A percentile compares a stretch with the other conserved stretches of the same genome.
Conservation (phyloP, 148 eudicot species). For the Camellia lanceoleosa region DNA sequence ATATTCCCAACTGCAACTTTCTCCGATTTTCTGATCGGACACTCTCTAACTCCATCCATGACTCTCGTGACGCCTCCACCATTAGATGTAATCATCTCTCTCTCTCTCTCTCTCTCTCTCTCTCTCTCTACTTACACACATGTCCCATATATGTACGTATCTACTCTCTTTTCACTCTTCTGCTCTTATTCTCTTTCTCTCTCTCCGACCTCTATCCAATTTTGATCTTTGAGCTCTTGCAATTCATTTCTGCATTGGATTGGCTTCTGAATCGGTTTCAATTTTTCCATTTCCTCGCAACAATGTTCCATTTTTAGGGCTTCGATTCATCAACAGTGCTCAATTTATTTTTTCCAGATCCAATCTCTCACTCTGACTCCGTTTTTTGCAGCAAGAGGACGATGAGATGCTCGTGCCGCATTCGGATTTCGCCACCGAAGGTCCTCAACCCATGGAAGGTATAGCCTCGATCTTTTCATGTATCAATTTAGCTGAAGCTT, state of each 20-base stretch:
- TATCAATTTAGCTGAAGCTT: background rate
- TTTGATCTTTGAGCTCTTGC: background rate
- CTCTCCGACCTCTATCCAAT: background rate
- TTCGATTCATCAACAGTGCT: conserved; percentile 8
- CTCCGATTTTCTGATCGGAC: conserved; percentile 9
- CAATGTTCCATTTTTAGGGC: conserved; percentile 12
- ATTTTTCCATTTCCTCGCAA: background rate
- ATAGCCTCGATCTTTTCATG: background rate
- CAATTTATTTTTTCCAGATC: conserved; percentile 15
- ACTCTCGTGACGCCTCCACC: conserved; percentile 31
- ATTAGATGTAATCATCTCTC: conserved; percentile 20
- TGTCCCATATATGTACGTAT: background rate
- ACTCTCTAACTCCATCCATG: conserved; percentile 8
- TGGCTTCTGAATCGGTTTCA: background rate
- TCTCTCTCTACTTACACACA: background rate
- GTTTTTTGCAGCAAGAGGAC: conserved; percentile 27
- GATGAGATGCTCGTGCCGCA: conserved; percentile 43
- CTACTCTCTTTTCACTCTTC: conserved; percentile 1
- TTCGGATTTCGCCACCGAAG: conserved; percentile 26
- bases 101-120: conserved; percentile 7
- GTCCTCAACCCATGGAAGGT: conserved; percentile 42
- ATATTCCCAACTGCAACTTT: background rate
- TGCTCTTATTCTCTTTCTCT: background rate
- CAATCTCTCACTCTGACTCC: conserved; percentile 15
- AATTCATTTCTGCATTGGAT: background rate